These are phyloP conservation scores for Rosa rugosa DNA, from an alignment of 306 rosid genomes.

Conservation along the genomic window DNA sequence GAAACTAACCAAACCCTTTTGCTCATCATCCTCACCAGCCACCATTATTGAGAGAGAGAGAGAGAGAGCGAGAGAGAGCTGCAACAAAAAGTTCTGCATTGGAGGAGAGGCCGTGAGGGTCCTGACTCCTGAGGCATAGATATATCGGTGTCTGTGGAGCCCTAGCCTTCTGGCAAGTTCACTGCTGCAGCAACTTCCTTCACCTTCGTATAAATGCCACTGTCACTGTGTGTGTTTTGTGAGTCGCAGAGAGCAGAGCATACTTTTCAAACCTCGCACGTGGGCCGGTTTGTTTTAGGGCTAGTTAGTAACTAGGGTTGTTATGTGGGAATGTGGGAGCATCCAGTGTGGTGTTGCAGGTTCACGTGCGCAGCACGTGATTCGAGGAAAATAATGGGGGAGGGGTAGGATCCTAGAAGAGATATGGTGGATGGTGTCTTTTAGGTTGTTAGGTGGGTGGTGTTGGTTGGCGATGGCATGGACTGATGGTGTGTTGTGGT, in stretches of 20 bases:
- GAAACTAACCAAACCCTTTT: neutral
- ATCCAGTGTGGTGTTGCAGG: neutral
- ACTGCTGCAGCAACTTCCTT: neutral
- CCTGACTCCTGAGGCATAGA: neutral
- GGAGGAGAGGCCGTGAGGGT: neutral
- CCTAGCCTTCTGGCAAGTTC: neutral
- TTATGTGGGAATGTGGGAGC: neutral
- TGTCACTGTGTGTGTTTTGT: conserved; percentile 5
- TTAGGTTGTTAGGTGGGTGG: conserved; percentile 1
- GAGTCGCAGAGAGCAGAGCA: neutral
- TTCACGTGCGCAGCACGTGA: conserved; percentile 31
- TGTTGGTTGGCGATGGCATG: neutral
- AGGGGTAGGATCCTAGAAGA: neutral
- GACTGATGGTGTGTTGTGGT: neutral
- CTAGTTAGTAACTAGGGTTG: neutral
- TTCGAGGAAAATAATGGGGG: conserved; percentile 2
- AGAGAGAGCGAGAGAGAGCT: neutral
- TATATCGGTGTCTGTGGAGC: neutral
- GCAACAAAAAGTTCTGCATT: neutral
- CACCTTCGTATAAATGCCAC: neutral
- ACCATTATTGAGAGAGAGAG: conserved; percentile 1
- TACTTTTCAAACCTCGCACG: conserved; percentile 29
- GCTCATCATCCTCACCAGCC: neutral
- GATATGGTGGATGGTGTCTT: neutral
- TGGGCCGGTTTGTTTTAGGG: conserved; percentile 16